Base-by-base conservation (phyloP, 2,329 filamentous ascomycete genomes). In the Fusarium robinianum region DNA sequence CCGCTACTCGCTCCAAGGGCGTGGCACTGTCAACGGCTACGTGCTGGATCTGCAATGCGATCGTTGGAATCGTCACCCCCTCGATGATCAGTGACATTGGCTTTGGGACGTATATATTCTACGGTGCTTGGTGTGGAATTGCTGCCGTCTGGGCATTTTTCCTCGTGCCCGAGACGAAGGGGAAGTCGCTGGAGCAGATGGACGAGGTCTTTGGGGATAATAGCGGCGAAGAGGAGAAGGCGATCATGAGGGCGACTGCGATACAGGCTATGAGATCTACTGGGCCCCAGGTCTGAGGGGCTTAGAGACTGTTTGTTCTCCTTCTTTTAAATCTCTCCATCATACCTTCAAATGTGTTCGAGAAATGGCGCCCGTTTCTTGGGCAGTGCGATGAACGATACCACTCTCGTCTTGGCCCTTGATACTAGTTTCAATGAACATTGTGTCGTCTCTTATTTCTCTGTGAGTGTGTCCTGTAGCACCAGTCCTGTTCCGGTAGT, bases 121-220 rank as follows among this genome's bases (percentile, higher is more conserved):
- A 90, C 60, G 87, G 77, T 8, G 77, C 82, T 11, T 89, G 89
- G 71, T 86, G 85, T 61, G 75, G 76, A 2, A 74, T 75, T 7
- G 85, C 86, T 62, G 81, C 81, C 23, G 65, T 88, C 36, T 85
- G 90, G 63, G 81, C 87, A 54, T 79, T 78, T 60, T 74, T 90
- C 50, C 61, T 72, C 17, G 70, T 70, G 0, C 85, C 84, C 0
- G 75, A 88, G 67, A 89, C 86, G 0, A 79, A 80, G 48, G 85
- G 85, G 10, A 87, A 83, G 66, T 85, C 84, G 0, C 77, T 90
- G 1, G 87, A 90, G 61, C 85, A 90, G 62, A 83, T 89, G 64
- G 85, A 87, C 48, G 79, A 80, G 9, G 83, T 90, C 53, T 90
- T 90, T 64, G 73, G 41, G n/a, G 49, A 53, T 6, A 42, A 35